Evolutionary conservation across 1,139 yeast species (phyloP), one percentile per base, ranked within the genome.

Genomic region (Scheffersomyces illinoinensis): DNA sequence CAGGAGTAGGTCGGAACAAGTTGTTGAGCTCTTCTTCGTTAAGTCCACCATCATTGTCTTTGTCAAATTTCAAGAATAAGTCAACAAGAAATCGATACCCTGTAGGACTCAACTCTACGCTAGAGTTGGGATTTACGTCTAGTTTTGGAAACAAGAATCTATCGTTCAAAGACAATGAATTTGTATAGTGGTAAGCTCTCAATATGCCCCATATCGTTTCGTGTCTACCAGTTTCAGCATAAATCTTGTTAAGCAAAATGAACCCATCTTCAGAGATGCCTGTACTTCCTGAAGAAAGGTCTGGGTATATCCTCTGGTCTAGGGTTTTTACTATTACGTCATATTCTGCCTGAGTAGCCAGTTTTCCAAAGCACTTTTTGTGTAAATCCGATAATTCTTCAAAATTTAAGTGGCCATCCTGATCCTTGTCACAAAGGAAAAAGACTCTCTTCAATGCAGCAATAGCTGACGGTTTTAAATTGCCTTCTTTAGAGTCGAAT

Each of bases 121-220:
- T 90, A 0, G 97, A 83, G 55, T 87, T 82, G 3, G 83, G 82
- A 5, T 93, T 88, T 0, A 93, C 93, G 57, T 91, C 97, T 20
- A 95, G 70, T 57, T 83, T 83, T 0, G 99, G 99, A 64, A 84
- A 86, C 26, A 95, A 73, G 57, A 92, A 88, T 59, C 85, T 85
- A 66, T 92, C 97, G 65, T 87, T 88, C 47, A 95, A 79, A 0
- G 97, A 92, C 14, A 95, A 76, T 0, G 98, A 93, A 68, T 95
- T 96, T 0, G 98, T 93, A 68, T 95, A 95, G 68, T 91, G 91
- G 72, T 91, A 95, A 0, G 93, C 85, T 57, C 99, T 75, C 43
- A 95, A 72, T 21, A 95, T 91, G 0, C 97, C 97, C 99, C 99
- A 95, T 0, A 92, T 89, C 0, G 98, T 93, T 71, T 95, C 99